Conservation (phyloP, 2,329 filamentous ascomycete species). For the Karstenula rhodostoma region DNA sequence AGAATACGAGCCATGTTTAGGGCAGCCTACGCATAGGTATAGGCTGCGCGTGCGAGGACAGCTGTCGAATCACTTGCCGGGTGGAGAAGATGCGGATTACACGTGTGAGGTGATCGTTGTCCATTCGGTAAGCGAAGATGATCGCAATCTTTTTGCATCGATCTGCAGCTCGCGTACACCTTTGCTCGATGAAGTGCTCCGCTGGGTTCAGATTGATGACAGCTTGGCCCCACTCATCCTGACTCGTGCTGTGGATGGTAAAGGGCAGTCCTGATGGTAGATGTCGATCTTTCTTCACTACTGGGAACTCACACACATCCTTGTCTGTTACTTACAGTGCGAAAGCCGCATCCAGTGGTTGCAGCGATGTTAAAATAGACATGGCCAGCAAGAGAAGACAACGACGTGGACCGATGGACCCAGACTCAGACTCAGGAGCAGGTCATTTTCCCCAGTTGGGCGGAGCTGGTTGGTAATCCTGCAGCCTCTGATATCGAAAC, state of each 20-base stretch:
- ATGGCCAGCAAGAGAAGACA: background rate
- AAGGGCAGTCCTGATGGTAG: background rate
- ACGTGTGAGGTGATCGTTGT: background rate
- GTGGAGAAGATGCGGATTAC: background rate
- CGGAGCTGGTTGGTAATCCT: slow-evolving; percentile 2
- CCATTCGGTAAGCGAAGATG: slow-evolving; percentile 6
- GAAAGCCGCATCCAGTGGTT: background rate
- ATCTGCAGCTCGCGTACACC: slow-evolving; percentile 4
- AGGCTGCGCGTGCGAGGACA: background rate
- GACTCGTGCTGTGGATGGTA: slow-evolving; percentile 5
- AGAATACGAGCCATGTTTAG: slow-evolving; percentile 4
- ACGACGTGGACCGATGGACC: background rate
- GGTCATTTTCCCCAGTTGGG: slow-evolving; percentile 1
- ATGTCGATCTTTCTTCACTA: slow-evolving; percentile 3
- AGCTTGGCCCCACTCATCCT: slow-evolving; percentile 4
- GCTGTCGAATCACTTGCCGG: background rate
- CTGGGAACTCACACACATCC: background rate
- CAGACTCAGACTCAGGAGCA: background rate
- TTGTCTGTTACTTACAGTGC: slow-evolving; percentile 3
- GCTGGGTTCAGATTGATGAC: background rate
- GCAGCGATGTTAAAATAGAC: slow-evolving; percentile 2
- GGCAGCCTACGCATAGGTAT: background rate
- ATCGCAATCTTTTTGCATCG: slow-evolving; percentile 1
- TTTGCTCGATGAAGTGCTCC: background rate
- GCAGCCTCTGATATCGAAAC: slow-evolving; percentile 10